phyloP scores from a whole-genome alignment of 208 protist genomes.

The Leishmania tropica region DNA sequence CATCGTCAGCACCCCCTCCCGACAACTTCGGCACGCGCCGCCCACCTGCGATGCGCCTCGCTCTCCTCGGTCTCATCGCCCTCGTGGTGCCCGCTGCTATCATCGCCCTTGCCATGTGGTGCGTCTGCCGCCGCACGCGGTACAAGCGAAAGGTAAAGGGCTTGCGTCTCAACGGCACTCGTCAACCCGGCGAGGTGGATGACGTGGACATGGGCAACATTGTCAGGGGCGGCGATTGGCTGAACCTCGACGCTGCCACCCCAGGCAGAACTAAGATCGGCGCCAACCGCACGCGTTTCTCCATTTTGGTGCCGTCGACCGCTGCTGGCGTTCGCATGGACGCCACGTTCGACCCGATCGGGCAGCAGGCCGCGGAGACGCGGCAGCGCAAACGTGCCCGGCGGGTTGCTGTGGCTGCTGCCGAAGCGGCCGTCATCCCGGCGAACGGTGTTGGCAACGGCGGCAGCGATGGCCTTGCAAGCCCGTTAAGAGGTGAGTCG shows the following conservation, averaged over 20 bases:
- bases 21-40: slow-evolving; percentile 2
- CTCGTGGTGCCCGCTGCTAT: slow-evolving; percentile 43
- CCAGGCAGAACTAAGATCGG: slow-evolving; percentile 1
- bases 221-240: slow-evolving; percentile 53
- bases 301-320: neutral
- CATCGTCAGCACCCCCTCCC: neutral
- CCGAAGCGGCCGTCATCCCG: slow-evolving; percentile 14
- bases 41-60: slow-evolving; percentile 3
- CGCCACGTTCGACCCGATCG: slow-evolving; percentile 68
- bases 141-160: slow-evolving; percentile 28
- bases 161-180: slow-evolving; percentile 53
- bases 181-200: slow-evolving; percentile 52
- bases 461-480: neutral
- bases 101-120: slow-evolving; percentile 30
- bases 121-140: slow-evolving; percentile 39
- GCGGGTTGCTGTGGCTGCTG: slow-evolving; percentile 27
- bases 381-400: slow-evolving; percentile 44
- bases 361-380: slow-evolving; percentile 51
- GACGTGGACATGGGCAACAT: slow-evolving; percentile 50
- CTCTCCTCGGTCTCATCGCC: slow-evolving; percentile 42
- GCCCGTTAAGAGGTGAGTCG: neutral
- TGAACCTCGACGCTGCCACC: slow-evolving; percentile 22
- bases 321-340: neutral
- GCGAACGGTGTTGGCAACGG: neutral
- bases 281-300: slow-evolving; percentile 1